These are phyloP conservation scores for Suillus sp. DNA, from an alignment of 768 basidiomycete genomes.

Conservation along the genomic window DNA sequence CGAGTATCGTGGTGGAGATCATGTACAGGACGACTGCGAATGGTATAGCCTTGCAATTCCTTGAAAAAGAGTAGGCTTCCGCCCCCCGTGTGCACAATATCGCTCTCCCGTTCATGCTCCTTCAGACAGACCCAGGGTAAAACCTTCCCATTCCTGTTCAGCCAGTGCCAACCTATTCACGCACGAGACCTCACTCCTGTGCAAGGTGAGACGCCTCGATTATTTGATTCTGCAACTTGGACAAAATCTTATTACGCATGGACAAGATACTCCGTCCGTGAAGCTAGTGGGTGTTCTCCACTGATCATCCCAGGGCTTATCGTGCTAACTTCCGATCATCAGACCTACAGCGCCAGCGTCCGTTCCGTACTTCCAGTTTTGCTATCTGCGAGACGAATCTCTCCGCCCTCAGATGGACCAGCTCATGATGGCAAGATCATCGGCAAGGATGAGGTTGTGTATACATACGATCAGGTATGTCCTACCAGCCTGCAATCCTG, in stretches of 20 bases:
- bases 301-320: neutral
- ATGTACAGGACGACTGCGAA: constrained; percentile 46
- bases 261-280: constrained; percentile 53
- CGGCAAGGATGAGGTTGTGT: constrained; percentile 48
- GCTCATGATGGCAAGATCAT: constrained; percentile 45
- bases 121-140: constrained; percentile 55
- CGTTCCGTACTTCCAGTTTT: constrained; percentile 53
- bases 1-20: constrained; percentile 37
- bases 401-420: constrained; percentile 46
- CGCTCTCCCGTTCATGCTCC: neutral
- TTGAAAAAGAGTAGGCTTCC: constrained; percentile 42
- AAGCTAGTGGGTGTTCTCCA: constrained; percentile 43
- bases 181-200: constrained; percentile 52
- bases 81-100: neutral
- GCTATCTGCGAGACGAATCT: constrained; percentile 54
- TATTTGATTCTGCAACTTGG: neutral
- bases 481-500: neutral
- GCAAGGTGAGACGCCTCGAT: constrained; percentile 37
- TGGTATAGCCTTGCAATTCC: constrained; percentile 55
- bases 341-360: constrained; percentile 55
- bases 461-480: constrained; percentile 52
- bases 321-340: constrained; percentile 1
- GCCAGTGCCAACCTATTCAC: constrained; percentile 63
- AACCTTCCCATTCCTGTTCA: constrained; percentile 56
- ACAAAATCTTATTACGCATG: neutral